Base-by-base conservation (phyloP, 1,284 basidiomycete species). In the Rhodotorula sp. region DNA sequence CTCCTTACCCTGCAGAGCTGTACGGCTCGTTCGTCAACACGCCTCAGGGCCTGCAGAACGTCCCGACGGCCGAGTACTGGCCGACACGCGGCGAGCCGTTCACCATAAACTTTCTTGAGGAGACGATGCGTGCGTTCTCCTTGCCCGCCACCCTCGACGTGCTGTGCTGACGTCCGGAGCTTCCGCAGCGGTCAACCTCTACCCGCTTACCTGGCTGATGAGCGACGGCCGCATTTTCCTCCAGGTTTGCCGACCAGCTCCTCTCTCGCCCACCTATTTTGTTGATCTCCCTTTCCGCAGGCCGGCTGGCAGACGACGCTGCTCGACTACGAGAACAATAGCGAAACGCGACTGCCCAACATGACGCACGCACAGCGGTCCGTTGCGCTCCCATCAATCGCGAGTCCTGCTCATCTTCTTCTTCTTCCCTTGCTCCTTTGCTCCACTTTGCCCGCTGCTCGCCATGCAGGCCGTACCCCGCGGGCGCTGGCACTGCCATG, bases 401-500 rank as follows among this genome's bases (percentile, higher is more conserved):
- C n/a, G n/a, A n/a, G n/a, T n/a, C n/a, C n/a, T n/a, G n/a, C n/a
- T n/a, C n/a, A n/a, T n/a, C 56, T 46, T 2, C 34, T 29, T 17
- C 19, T 3, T 29, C 60, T 51, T 21, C 48, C 32, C 27, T 4
- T 36, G 27, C 6, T 41, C 22, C 17, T 1, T 22, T 12, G 2
- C 32, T 34, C 29, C 10, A 29, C 29, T 22, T 48, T 51, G n/a
- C 27, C 53, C 7, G 10, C 19, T 55, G n/a, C 50, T 39, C 39
- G 39, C 7, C 39, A 39, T 39, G 32, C 46, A 61, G 66, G 0
- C 67, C 67, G 12, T 97, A 97, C 83, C 94, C 94, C 51, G 94
- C 91, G 0, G 95, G 92, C 1, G 94, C 89, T 64, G 94, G 90
- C 5, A 88, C 87, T 1, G 90, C 90, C 63, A 94, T 97, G 92